A percentile compares a stretch with the other conserved stretches of the same genome.
These are phyloP conservation scores for Phalaenopsis equestris DNA, from an alignment of 106 monocot species.

Conservation along the genomic window DNA sequence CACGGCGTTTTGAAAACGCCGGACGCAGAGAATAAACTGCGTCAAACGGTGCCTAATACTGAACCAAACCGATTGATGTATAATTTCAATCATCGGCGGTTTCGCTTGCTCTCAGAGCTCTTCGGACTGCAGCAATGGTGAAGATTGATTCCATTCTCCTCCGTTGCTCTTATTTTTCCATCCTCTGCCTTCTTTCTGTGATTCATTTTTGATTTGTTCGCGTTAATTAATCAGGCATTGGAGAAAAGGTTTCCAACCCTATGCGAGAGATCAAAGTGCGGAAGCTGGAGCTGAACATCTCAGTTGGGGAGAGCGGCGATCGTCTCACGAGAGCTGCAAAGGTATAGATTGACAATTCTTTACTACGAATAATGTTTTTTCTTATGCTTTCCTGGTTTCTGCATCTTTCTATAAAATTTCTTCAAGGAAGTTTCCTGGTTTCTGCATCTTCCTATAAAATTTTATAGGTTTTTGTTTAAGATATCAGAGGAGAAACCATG, in stretches of 20 bases:
- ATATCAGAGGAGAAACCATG: neutral
- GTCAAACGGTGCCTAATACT: too few species aligned
- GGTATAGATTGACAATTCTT: neutral
- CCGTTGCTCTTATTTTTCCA: neutral
- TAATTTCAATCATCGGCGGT: neutral
- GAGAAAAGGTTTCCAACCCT: constrained; percentile 24
- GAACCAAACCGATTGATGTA: too few species aligned
- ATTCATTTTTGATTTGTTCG: neutral
- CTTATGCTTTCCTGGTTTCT: too few species aligned
- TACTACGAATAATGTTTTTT: neutral
- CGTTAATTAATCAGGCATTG: neutral
- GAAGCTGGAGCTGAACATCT: constrained; percentile 29
- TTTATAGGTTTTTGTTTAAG: neutral
- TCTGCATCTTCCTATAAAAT: neutral
- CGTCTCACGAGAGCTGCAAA: constrained; percentile 23
- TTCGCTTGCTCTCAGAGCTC: neutral
- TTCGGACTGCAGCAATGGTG: neutral
- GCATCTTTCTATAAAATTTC: neutral
- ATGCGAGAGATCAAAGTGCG: constrained; percentile 29
- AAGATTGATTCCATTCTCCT: neutral
- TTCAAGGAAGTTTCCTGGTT: neutral
- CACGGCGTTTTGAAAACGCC: too few species aligned
- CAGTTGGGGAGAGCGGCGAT: constrained; percentile 24
- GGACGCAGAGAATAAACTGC: too few species aligned
- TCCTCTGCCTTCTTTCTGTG: neutral